phyloP scores from a whole-genome alignment of 1,284 basidiomycete species.

The Porodaedalea pini region DNA sequence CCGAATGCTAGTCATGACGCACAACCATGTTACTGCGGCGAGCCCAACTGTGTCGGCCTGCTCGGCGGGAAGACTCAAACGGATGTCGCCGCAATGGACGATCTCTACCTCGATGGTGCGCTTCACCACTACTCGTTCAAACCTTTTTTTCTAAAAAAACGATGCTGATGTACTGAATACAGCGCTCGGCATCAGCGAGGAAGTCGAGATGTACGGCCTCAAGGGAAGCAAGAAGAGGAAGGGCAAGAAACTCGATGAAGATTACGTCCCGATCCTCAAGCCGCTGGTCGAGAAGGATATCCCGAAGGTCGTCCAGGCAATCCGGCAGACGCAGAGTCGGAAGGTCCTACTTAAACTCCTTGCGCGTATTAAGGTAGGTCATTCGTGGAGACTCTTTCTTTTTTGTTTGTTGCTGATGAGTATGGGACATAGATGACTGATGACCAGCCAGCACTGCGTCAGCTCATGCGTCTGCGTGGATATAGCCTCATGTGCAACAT shows the following conservation, averaged over 20 bases:
- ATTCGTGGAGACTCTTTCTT: not conserved
- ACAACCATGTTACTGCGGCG: slow-evolving; percentile 94
- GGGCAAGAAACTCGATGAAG: slow-evolving; percentile 89
- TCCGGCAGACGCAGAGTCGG: slow-evolving; percentile 85
- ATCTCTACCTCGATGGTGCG: slow-evolving; percentile 90
- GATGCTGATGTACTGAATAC: too few species aligned
- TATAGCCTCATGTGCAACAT: slow-evolving; percentile 91
- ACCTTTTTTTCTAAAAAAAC: slow-evolving; percentile 10
- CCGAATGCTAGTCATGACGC: slow-evolving; percentile 74
- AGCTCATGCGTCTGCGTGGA: slow-evolving; percentile 91
- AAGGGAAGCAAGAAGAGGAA: slow-evolving; percentile 92
- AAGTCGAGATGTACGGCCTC: slow-evolving; percentile 75
- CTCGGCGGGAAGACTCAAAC: slow-evolving; percentile 99
- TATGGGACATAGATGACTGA: slow-evolving; percentile 66
- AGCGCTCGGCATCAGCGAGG: slow-evolving; percentile 96
- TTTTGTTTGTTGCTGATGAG: not conserved
- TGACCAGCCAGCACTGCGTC: slow-evolving; percentile 74
- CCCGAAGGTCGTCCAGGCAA: slow-evolving; percentile 87
- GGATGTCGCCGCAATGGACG: slow-evolving; percentile 90
- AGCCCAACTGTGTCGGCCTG: slow-evolving; percentile 92
- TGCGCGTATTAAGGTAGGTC: slow-evolving; percentile 74
- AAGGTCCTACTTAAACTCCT: slow-evolving; percentile 84
- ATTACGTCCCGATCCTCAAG: slow-evolving; percentile 80
- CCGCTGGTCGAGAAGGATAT: slow-evolving; percentile 79
- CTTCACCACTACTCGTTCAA: slow-evolving; percentile 13